Evolutionary conservation across 2,329 filamentous ascomycete genomes (phyloP), one percentile per base, ranked within the genome.

Genomic region (Monilinia fructigena): DNA sequence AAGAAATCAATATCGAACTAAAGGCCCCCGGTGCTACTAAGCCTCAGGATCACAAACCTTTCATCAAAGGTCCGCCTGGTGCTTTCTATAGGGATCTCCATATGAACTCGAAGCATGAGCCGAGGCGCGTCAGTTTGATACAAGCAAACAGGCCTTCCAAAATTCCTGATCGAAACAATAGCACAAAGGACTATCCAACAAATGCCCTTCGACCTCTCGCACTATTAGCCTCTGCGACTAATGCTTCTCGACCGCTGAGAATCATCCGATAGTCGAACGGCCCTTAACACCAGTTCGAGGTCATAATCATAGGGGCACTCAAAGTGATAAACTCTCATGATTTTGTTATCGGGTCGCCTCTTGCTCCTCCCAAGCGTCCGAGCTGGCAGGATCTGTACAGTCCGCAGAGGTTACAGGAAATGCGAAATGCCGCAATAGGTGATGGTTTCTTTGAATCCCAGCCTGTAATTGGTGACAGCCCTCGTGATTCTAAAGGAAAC

Each of bases 351-450:
- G 72, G 72, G 23, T 74, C 73, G 14, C 72, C 74, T 8, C 68
- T 73, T 45, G 74, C 74, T 23, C 74, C 74, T 40, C 70, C 72
- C 28, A 70, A 70, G 55, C 68, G 69, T 10, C 64, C 67, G 28
- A 72, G 66, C 18, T 75, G 72, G 73, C 67, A 71, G 20, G 53
- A 67, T n/a, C 42, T 76, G 56, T 76, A 76, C 63, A 73, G 67
- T 35, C 54, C 56, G 10, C 58, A 68, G 3, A 68, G 74, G 20
- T 55, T 75, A 31, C 61, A 60, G n/a, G 53, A 54, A 16, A 67
- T 73, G 6, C 62, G 45, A 26, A 67, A 71, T 38, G 66, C 67
- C 54, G 73, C 71, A 23, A 70, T 55, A 35, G 55, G 66, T 7
- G 72, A 73, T 65, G 70, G 70, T 14, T 56, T 71, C 16, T 60